Evolutionary conservation across 140 eudicot genomes (phyloP).

Genomic region (Ambrosia hybrid): DNA sequence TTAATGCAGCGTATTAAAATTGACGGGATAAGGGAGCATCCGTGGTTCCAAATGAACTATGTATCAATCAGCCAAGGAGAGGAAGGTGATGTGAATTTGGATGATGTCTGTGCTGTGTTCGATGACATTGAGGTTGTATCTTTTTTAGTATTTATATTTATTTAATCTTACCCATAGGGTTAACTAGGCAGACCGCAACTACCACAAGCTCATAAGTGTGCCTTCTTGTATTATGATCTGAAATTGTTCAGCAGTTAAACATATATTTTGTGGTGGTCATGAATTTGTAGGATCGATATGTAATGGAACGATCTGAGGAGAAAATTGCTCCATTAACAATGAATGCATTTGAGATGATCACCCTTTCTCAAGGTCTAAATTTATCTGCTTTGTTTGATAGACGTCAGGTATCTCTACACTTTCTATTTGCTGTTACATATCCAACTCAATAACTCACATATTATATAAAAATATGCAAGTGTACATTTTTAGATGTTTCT

Average conservation of each 20-base stretch:
- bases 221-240: conserved; percentile 10
- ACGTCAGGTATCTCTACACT: conserved; percentile 65
- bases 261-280: conserved; percentile 19
- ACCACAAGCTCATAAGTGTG: conserved; percentile 11
- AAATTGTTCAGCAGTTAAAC: neutral
- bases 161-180: neutral
- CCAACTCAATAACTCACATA: conserved; percentile 14
- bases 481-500: neutral
- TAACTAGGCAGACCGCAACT: conserved; percentile 5
- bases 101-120: conserved; percentile 90
- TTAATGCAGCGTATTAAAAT: conserved; percentile 73
- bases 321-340: conserved; percentile 68
- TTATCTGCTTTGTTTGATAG: conserved; percentile 93
- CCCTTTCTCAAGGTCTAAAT: conserved; percentile 94
- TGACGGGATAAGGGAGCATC: conserved; percentile 67
- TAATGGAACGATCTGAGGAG: conserved; percentile 58
- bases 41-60: conserved; percentile 81
- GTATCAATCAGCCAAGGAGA: conserved; percentile 55
- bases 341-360: conserved; percentile 99
- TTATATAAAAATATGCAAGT: neutral
- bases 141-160: neutral
- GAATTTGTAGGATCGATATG: conserved; percentile 73
- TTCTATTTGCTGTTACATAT: conserved; percentile 10
- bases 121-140: conserved; percentile 82
- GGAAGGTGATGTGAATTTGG: conserved; percentile 84